phyloP scores from a whole-genome alignment of 2,329 filamentous ascomycete genomes.

The Sporothrix dimorphospora region DNA sequence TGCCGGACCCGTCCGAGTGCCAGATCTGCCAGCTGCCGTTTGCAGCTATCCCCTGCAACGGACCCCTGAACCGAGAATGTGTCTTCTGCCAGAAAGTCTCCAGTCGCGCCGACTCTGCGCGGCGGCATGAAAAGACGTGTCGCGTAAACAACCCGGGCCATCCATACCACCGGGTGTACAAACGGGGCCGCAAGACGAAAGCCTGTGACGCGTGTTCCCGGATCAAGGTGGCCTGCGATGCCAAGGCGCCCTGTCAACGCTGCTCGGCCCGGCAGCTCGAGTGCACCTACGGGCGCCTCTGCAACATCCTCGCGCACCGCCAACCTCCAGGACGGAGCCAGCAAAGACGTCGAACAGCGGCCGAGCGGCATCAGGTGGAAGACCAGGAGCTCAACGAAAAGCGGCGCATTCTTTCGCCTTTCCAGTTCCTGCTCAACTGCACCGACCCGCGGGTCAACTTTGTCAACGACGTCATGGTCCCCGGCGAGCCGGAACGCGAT shows the following conservation, averaged over 20 bases:
- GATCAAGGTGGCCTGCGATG: conserved; percentile 8
- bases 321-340: too few relatives aligned
- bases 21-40: neutral
- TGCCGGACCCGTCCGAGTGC: neutral
- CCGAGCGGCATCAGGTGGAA: too few relatives aligned
- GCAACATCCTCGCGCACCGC: neutral
- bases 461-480: conserved; percentile 17
- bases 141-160: neutral
- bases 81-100: neutral
- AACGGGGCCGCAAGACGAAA: neutral
- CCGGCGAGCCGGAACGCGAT: conserved; percentile 10
- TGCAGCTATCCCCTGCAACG: neutral
- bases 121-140: conserved; percentile 4
- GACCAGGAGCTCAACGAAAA: neutral
- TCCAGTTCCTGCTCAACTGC: neutral
- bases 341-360: too few relatives aligned
- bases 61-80: neutral
- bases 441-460: neutral
- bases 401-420: neutral
- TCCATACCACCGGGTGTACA: neutral
- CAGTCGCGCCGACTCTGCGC: neutral
- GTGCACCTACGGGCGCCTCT: neutral
- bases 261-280: neutral
- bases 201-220: neutral
- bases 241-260: neutral